Base-by-base conservation (phyloP, 2,329 filamentous ascomycete species). In the Talaromyces rugulosus region DNA sequence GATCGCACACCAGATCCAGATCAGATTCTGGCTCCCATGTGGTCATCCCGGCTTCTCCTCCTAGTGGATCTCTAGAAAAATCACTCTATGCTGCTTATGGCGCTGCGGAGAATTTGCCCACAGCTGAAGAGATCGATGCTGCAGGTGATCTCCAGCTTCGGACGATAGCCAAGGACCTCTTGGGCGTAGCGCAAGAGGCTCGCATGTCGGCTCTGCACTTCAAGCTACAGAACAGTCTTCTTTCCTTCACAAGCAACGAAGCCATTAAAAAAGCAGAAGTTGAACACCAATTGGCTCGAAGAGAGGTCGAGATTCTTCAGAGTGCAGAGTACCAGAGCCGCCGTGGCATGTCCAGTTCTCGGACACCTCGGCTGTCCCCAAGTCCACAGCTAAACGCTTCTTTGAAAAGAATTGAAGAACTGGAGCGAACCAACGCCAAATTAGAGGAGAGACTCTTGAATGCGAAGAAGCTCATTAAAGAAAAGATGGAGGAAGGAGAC, bases 161-260 rank as follows among this genome's bases (percentile, higher is more conserved):
- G 28, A 73, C 72, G 52, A 85, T 86, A 69, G 80, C 85, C 36
- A 77, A 80, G 74, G 79, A 80, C 27, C 77, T 88, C 12, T 78
- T 84, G 30, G 74, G 76, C 11, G 79, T 83, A 16, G 74, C 87
- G n/a, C 81, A 83, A 65, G 87, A 89, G 66, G 83, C 86, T 61
- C 91, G 95, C 70, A 93, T 92, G 80, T 90, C 93, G 63, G 88
- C 90, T 16, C 90, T 93, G 34, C 93, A 97, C 74, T 89, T 95
- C 79, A 96, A 95, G 77, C 81, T 98, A 60, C 94, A 97, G 74
- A 90, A 93, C 72, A 92, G 89, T 68, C 84, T 97, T 71, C 83
- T 96, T 31, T 87, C 86, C 58, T 87, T 97, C 66, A 91, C 96
- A 71, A 92, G 90, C 60, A 87, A 89, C 56, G 92, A 96, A 68